Evolutionary conservation across 1,284 basidiomycete genomes (phyloP).

Genomic region (Sphagnurus paluster): DNA sequence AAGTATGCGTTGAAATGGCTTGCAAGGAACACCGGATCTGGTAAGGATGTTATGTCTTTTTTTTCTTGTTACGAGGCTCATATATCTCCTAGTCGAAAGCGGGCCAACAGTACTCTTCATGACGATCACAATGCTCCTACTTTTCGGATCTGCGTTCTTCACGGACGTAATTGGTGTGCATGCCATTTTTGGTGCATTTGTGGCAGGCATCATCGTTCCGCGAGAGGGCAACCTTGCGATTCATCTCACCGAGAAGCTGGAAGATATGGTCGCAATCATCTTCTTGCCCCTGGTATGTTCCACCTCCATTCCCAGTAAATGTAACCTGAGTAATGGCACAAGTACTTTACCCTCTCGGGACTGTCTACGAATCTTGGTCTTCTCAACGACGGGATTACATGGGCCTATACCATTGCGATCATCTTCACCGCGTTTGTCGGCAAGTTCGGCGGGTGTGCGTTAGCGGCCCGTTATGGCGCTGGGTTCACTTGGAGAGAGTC

Average conservation of each 20-base stretch:
- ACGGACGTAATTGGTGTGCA: constrained; percentile 95
- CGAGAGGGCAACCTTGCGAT: constrained; percentile 87
- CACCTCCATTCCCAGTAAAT: background rate
- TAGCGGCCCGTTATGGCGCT: constrained; percentile 62
- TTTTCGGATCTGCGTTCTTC: constrained; percentile 88
- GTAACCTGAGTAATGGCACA: constrained; percentile 9
- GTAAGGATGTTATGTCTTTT: constrained; percentile 23
- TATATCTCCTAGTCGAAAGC: constrained; percentile 49
- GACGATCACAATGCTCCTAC: constrained; percentile 74
- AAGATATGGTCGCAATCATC: constrained; percentile 80
- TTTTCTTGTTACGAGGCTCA: constrained; percentile 2
- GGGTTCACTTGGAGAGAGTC: constrained; percentile 83
- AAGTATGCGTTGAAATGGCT: constrained; percentile 68
- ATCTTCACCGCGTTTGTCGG: constrained; percentile 80
- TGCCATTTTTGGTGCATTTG: constrained; percentile 86
- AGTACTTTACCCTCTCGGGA: constrained; percentile 90
- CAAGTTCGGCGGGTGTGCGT: constrained; percentile 78
- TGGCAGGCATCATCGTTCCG: constrained; percentile 90
- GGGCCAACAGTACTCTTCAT: constrained; percentile 81
- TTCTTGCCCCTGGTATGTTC: constrained; percentile 81
- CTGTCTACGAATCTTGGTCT: constrained; percentile 88
- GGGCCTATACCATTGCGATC: constrained; percentile 88
- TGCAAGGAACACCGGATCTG: constrained; percentile 76
- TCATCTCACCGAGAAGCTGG: constrained; percentile 76
- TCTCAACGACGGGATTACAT: constrained; percentile 81